Evolutionary conservation across 129 eudicot genomes (phyloP).

Genomic region (sunflower (Helianthus annuus)): HanXRQr2.0-SUNRISE NC_035441.2:100479419-100479918

Average conservation of each 20-base stretch:
- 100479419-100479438: constrained; percentile 12
- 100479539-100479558: constrained; percentile 88
- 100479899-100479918: too few species aligned
- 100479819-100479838: too few species aligned
- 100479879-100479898: too few species aligned
- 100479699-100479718: neutral
- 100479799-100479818: too few species aligned
- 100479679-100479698: neutral
- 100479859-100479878: too few species aligned
- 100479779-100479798: neutral
- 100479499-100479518: constrained; percentile 87
- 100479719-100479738: neutral
- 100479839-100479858: too few species aligned
- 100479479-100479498: constrained; percentile 97
- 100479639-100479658: constrained; percentile 96
- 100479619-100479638: constrained; percentile 61
- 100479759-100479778: constrained; percentile 2
- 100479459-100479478: constrained; percentile 67
- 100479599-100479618: constrained; percentile 85
- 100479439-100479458: constrained; percentile 2
- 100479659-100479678: constrained; percentile 37
- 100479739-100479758: neutral
- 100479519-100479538: constrained; percentile 96
- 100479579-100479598: constrained; percentile 70
- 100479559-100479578: constrained; percentile 91